Conservation (phyloP, 169 alveolate genomes). For the Toxoplasma gondii region DNA sequence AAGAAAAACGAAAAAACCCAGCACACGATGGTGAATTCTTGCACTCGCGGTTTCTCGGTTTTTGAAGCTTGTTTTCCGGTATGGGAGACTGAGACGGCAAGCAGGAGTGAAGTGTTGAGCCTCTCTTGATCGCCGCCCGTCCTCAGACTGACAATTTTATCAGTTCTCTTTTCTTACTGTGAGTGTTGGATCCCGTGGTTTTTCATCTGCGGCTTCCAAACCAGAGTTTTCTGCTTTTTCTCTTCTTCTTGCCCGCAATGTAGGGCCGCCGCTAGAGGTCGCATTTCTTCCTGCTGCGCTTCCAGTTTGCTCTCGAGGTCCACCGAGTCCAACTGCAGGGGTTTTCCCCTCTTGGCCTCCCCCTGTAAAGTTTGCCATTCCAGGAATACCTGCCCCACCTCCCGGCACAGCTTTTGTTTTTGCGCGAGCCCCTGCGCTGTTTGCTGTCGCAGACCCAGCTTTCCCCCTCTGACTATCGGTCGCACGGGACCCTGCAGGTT, state of each 20-base stretch:
- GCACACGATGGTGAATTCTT: too few species aligned
- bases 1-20: too few species aligned
- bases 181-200: background rate
- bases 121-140: too few species aligned
- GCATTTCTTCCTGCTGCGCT: background rate
- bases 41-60: too few species aligned
- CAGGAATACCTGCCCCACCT: background rate
- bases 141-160: too few species aligned
- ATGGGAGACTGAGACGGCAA: too few species aligned
- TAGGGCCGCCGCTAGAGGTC: background rate
- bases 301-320: background rate
- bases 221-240: background rate
- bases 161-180: background rate
- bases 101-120: too few species aligned
- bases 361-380: background rate
- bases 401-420: background rate
- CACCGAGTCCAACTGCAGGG: background rate
- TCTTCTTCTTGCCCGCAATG: background rate
- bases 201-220: constrained; percentile 4
- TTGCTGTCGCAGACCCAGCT: background rate
- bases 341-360: background rate
- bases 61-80: too few species aligned
- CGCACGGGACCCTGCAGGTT: background rate
- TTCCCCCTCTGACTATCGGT: background rate
- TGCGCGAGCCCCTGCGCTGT: background rate